Conservation (phyloP, 2,329 filamentous ascomycete species). For the Clarireedia hainanense region DNA sequence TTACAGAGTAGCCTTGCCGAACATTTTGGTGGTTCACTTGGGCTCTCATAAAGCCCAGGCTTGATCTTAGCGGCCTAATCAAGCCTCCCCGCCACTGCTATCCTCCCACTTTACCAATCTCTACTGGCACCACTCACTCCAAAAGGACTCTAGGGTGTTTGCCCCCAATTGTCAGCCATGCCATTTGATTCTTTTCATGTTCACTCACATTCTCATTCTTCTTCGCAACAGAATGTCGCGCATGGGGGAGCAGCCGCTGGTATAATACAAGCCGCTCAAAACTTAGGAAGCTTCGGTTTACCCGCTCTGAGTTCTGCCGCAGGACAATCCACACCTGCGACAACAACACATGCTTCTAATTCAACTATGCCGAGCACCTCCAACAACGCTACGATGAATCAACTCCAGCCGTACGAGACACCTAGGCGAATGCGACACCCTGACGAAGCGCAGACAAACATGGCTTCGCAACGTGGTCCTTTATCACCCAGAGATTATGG, state of each 20-base stretch:
- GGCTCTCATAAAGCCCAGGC: too few relatives aligned
- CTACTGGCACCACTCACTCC: background rate
- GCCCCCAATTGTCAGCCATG: conserved; percentile 1
- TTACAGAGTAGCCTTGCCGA: too few relatives aligned
- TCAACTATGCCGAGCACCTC: conserved; percentile 18
- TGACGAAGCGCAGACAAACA: conserved; percentile 41
- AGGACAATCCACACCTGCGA: conserved; percentile 28
- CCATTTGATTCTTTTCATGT: conserved; percentile 17
- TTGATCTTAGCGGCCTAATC: background rate
- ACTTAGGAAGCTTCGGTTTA: conserved; percentile 25
- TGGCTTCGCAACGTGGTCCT: conserved; percentile 22
- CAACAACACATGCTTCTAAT: conserved; percentile 17
- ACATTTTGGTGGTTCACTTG: too few relatives aligned
- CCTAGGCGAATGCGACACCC: conserved; percentile 42
- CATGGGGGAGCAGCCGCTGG: conserved; percentile 16
- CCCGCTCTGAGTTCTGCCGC: conserved; percentile 24
- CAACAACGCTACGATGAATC: conserved; percentile 32
- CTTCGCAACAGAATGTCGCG: conserved; percentile 20
- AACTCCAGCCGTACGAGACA: conserved; percentile 40
- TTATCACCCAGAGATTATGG: conserved; percentile 38
- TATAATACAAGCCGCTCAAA: conserved; percentile 25
- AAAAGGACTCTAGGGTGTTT: background rate
- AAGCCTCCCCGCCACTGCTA: background rate
- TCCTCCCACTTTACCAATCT: background rate
- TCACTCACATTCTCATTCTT: conserved; percentile 16